Evolutionary conservation across 1,284 basidiomycete genomes (phyloP), one percentile per base, ranked within the genome.

Genomic region (Prillingera fragicola): DNA sequence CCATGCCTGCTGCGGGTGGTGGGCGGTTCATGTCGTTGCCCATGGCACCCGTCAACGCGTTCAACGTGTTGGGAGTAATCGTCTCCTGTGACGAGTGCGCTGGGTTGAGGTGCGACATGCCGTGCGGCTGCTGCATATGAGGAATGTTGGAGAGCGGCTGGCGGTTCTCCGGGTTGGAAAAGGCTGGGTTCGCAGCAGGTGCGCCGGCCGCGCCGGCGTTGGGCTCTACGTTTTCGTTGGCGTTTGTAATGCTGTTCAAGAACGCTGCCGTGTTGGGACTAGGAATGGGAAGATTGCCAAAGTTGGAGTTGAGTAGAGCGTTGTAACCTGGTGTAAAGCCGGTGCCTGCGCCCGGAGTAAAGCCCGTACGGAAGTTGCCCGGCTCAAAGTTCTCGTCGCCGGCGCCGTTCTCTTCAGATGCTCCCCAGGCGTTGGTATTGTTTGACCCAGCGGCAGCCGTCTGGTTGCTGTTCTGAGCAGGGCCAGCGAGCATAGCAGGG

Each of bases 401-500:
- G 4, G 62, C 45, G 6, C 51, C 55, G 23, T 53, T 51, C 3
- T 38, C 38, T 8, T 57, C 48, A 14, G 33, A 41, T 36, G 49
- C 42, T 21, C n/a, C 17, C 50, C 50, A 52, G 5, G 40, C 31
- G 34, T 23, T 23, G 15, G 41, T n/a, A 10, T 27, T 12, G 41
- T 34, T 39, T 28, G 24, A 32, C 33, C 14, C 25, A 33, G 31
- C 41, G 41, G 14, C 21, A 18, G 27, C 19, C 8, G 24, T 54
- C 43, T 40, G 41, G 41, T 51, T 44, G 28, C 42, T 48, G 28
- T 32, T 40, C 24, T 50, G 43, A 4, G 44, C 43, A 2, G 91
- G 91, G 13, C 87, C 91, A 25, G 87, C 83, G 47, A 96, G 83
- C 87, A 96, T 94, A 48, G 92, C 91, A 28, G 92, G 91, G 7